Percentiles rank a stretch among this genome's conserved stretches.
phyloP scores from a whole-genome alignment of 2,329 filamentous ascomycete species.

The Aspergillus transmontanensis region DNA sequence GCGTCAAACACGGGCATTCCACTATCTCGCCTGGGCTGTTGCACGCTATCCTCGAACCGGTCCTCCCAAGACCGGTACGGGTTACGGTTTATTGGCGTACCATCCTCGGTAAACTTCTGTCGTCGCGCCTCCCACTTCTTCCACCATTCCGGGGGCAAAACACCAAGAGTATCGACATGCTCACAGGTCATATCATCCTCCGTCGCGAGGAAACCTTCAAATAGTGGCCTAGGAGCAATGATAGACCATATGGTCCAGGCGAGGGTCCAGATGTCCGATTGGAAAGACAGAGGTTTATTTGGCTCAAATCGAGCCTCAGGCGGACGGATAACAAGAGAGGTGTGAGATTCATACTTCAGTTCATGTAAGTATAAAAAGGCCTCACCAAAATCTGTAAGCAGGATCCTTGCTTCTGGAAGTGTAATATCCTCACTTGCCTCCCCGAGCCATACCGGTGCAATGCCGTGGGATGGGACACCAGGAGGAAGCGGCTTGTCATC shows the following conservation, averaged over 20 bases:
- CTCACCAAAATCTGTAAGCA: conserved; percentile 36
- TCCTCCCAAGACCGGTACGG: background rate
- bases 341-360: conserved; percentile 29
- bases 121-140: conserved; percentile 27
- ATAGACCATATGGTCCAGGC: conserved; percentile 41
- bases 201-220: conserved; percentile 30
- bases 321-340: conserved; percentile 32
- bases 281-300: conserved; percentile 33
- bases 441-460: conserved; percentile 21
- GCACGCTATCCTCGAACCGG: background rate
- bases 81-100: conserved; percentile 8
- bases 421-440: conserved; percentile 26
- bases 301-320: conserved; percentile 43
- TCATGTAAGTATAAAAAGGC: conserved; percentile 34
- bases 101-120: conserved; percentile 29
- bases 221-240: conserved; percentile 33
- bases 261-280: conserved; percentile 47
- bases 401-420: conserved; percentile 25
- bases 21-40: background rate
- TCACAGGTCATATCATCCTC: conserved; percentile 34
- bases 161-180: conserved; percentile 36
- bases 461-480: conserved; percentile 22
- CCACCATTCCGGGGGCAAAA: conserved; percentile 33
- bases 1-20: background rate
- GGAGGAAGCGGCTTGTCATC: conserved; percentile 24